Percentiles rank a stretch among this genome's conserved stretches.
These are phyloP conservation scores for Blastocystis sp. DNA, from an alignment of 352 stramenopile genomes.

Conservation along the genomic window DNA sequence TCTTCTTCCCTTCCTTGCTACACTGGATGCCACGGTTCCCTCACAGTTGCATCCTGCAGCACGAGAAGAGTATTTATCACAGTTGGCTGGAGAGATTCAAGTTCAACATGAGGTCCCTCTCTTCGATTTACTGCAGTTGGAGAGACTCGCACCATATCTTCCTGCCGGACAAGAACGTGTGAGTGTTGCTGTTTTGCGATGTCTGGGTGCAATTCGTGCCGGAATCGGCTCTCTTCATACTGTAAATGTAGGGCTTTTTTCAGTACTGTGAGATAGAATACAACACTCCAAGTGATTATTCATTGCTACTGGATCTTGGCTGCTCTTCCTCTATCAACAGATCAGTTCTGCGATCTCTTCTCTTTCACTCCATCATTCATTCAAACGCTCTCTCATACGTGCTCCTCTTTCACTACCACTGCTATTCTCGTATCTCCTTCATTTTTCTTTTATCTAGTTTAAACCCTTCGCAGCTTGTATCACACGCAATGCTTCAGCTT, in stretches of 20 bases:
- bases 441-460: not conserved
- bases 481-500: not conserved
- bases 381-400: not conserved
- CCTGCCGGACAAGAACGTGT: not conserved
- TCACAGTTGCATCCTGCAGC: not conserved
- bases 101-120: not conserved
- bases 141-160: not conserved
- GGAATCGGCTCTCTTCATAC: not conserved
- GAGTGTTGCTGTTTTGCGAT: not conserved
- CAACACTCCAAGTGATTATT: not conserved
- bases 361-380: not conserved
- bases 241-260: not conserved
- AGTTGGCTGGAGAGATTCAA: not conserved
- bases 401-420: not conserved
- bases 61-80: constrained; percentile 24
- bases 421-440: not conserved
- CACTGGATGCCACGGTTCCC: not conserved
- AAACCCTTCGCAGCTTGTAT: not conserved
- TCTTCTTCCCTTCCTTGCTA: not conserved
- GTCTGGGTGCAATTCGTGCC: not conserved
- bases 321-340: not conserved
- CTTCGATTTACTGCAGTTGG: constrained; percentile 19
- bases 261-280: not conserved
- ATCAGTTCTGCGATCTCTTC: constrained; percentile 26
- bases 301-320: constrained; percentile 2